Evolutionary conservation across 1,284 basidiomycete species (phyloP), one percentile per base, ranked within the genome.

Genomic region (Marasmius tenuissimus): DNA sequence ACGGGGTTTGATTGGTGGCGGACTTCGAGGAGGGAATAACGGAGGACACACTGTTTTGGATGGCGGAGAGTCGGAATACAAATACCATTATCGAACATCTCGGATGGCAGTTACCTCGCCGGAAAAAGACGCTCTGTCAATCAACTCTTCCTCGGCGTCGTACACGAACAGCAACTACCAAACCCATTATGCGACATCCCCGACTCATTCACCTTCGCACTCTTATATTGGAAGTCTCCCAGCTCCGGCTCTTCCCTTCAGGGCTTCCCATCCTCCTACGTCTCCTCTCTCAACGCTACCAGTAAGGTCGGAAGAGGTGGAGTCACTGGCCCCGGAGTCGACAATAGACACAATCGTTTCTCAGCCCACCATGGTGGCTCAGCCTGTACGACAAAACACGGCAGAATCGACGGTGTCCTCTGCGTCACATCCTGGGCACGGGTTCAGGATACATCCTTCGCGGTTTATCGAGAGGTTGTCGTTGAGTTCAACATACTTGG

Each of bases 391-490:
- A 20, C 48, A 48, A 18, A 47, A 52, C 33, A 52, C 22, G 4
- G 37, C 10, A 45, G 51, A 22, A 42, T 18, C 37, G 47, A 14
- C 37, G 18, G 37, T 34, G n/a, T 49, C 42, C 14, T 47, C 55
- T 20, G 10, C 18, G 40, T 27, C 55, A 5, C 35, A 37, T 58
- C 57, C 57, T 37, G 47, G 47, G n/a, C 57, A 37, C 33, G 35
- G 37, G 27, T 54, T 54, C 20, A 60, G 62, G 16, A 58, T 53
- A 40, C 55, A 55, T 42, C 59, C 62, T 4, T 63, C 62, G 6
- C 59, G 51, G n/a, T 63, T 63, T 22, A 56, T 63, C 8, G 62
- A 63, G 45, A 33, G 56, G 22, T 37, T 63, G 9, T 60, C 52
- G n/a, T 34, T 63, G 6, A 63, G 60, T 35, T 58, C 59, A 5